A percentile compares a stretch with the other conserved stretches of the same genome.
Conservation (phyloP, 2,329 filamentous ascomycete genomes). For the Triangularia setosa region DNA sequence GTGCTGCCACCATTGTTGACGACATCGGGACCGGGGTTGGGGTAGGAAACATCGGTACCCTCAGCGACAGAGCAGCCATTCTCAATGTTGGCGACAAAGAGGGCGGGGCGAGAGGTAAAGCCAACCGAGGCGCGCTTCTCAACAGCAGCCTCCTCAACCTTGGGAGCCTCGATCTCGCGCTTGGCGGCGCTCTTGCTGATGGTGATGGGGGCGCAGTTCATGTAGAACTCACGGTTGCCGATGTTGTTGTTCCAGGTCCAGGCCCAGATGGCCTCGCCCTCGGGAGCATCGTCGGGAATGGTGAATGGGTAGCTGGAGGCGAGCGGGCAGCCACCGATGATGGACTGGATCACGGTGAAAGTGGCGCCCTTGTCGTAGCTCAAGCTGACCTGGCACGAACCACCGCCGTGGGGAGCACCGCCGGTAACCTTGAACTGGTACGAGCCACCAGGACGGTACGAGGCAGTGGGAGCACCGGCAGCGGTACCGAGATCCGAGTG, state of each 20-base stretch:
- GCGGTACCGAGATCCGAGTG: constrained; percentile 45
- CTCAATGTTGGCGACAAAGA: constrained; percentile 68
- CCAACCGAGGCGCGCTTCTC: constrained; percentile 33
- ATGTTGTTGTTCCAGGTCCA: constrained; percentile 77
- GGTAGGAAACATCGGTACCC: constrained; percentile 58
- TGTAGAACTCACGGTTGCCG: constrained; percentile 82
- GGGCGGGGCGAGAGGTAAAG: constrained; percentile 57
- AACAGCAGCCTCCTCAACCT: background rate
- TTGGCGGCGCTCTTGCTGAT: constrained; percentile 43
- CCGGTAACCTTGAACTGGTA: constrained; percentile 64
- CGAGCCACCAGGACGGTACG: constrained; percentile 57
- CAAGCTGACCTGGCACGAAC: constrained; percentile 72
- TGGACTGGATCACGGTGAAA: constrained; percentile 64
- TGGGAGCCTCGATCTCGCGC: constrained; percentile 14
- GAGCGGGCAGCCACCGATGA: constrained; percentile 52
- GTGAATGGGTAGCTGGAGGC: constrained; percentile 58
- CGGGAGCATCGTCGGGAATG: constrained; percentile 59
- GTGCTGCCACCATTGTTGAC: constrained; percentile 16
- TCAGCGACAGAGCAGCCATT: constrained; percentile 55
- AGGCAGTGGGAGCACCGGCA: constrained; percentile 51
- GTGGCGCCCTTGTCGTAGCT: constrained; percentile 67
- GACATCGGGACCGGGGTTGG: constrained; percentile 45
- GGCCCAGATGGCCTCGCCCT: constrained; percentile 60
- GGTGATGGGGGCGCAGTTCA: constrained; percentile 73
- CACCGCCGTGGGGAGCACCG: constrained; percentile 61